A percentile compares a stretch with the other conserved stretches of the same genome.
These are phyloP conservation scores for Coemansia brasiliensis DNA, from an alignment of 192 early-diverging fungal species.

Conservation along the genomic window DNA sequence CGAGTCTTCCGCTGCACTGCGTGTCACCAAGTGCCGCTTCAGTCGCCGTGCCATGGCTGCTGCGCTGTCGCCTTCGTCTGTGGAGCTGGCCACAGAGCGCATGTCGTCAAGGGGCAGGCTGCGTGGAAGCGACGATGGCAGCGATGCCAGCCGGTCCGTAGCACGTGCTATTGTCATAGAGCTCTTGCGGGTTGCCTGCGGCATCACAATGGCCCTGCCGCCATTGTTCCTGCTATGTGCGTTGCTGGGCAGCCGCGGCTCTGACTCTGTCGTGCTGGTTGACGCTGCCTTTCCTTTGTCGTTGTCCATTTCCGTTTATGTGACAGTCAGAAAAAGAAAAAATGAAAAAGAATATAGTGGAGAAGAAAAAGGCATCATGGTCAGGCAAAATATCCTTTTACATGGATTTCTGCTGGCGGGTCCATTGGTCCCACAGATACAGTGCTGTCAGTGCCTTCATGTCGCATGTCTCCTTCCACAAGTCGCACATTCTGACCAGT, in stretches of 20 bases:
- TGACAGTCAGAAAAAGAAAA: neutral
- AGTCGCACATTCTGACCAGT: slow-evolving; percentile 63
- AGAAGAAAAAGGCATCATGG: neutral
- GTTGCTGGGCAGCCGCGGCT: slow-evolving; percentile 11
- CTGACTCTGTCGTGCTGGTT: neutral
- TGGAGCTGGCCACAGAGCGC: neutral
- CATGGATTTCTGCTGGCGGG: neutral
- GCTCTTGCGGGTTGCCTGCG: slow-evolving; percentile 27
- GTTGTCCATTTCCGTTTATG: slow-evolving; percentile 6
- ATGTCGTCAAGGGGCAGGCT: slow-evolving; percentile 30
- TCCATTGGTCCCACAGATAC: slow-evolving; percentile 56
- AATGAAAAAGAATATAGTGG: neutral
- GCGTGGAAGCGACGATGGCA: slow-evolving; percentile 42
- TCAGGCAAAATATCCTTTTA: too few species aligned
- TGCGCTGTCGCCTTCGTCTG: slow-evolving; percentile 16
- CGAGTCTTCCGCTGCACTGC: slow-evolving; percentile 12
- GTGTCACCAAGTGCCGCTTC: slow-evolving; percentile 68
- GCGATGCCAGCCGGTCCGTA: slow-evolving; percentile 39
- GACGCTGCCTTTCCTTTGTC: slow-evolving; percentile 1
- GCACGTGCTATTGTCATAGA: slow-evolving; percentile 30
- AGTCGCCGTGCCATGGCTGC: slow-evolving; percentile 60
- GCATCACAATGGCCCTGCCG: slow-evolving; percentile 1
- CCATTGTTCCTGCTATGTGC: slow-evolving; percentile 28
- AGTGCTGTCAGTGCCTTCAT: slow-evolving; percentile 70
- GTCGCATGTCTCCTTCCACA: slow-evolving; percentile 67